phyloP scores from a whole-genome alignment of 176 grass and related monocot genomes.

The Hsuehochloa calcarea region DNA sequence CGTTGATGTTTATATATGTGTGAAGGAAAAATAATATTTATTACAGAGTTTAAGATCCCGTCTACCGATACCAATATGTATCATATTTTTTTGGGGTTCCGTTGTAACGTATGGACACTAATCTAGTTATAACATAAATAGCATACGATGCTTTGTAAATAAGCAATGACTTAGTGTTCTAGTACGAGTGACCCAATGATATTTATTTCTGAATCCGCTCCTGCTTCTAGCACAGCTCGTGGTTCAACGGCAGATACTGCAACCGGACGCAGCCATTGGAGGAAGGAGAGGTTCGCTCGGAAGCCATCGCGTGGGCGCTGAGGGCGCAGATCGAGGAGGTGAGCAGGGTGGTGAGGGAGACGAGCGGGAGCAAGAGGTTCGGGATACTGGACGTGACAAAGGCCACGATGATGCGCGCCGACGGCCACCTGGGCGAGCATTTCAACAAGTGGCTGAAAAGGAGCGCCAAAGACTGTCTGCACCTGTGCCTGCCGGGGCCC shows the following conservation, averaged over 20 bases:
- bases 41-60: too few relatives aligned
- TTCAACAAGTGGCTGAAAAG: slow-evolving; percentile 49
- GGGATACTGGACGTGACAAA: slow-evolving; percentile 74
- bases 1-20: too few relatives aligned
- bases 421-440: slow-evolving; percentile 64
- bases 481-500: slow-evolving; percentile 77
- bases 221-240: slow-evolving; percentile 50
- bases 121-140: too few relatives aligned
- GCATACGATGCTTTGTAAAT: too few relatives aligned
- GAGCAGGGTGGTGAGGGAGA: slow-evolving; percentile 20
- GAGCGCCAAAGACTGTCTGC: slow-evolving; percentile 72
- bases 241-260: slow-evolving; percentile 68
- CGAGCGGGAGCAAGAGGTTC: slow-evolving; percentile 19
- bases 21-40: too few relatives aligned
- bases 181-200: too few relatives aligned
- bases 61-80: too few relatives aligned
- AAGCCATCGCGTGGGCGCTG: slow-evolving; percentile 44
- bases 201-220: too few relatives aligned
- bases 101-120: too few relatives aligned
- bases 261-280: slow-evolving; percentile 48
- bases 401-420: slow-evolving; percentile 90
- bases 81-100: too few relatives aligned
- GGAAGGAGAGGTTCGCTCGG: slow-evolving; percentile 14
- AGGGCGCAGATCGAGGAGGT: slow-evolving; percentile 58
- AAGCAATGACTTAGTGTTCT: too few relatives aligned